Conservation (phyloP, 2,329 filamentous ascomycete genomes). For the Dryadomyces quercivorus region DNA sequence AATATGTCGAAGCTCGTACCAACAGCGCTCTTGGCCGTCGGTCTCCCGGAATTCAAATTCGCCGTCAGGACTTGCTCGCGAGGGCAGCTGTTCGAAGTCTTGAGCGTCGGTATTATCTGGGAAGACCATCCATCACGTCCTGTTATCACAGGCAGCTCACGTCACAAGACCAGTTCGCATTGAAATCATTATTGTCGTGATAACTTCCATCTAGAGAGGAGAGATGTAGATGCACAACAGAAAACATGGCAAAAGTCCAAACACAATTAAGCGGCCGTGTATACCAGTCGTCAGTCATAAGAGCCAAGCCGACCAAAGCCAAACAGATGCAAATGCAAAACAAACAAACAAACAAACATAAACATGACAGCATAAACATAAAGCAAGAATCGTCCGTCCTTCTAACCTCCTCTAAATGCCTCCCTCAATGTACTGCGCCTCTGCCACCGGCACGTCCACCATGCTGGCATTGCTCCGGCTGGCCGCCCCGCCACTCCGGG, state of each 20-base stretch:
- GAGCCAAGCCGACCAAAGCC: not conserved
- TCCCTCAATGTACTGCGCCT: constrained; percentile 21
- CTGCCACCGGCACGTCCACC: constrained; percentile 13
- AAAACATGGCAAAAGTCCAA: not conserved
- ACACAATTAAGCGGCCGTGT: not conserved
- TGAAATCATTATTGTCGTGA: too few relatives aligned
- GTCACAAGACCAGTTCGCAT: too few relatives aligned
- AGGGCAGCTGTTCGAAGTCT: too few relatives aligned
- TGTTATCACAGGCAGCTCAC: too few relatives aligned
- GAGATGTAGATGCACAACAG: not conserved
- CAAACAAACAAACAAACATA: not conserved
- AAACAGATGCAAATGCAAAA: not conserved
- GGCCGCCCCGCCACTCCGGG: constrained; percentile 25
- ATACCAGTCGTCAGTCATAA: not conserved
- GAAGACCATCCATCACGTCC: too few relatives aligned
- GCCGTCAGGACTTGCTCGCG: too few relatives aligned
- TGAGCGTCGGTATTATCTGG: too few relatives aligned
- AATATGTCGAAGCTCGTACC: too few relatives aligned
- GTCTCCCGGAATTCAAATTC: too few relatives aligned
- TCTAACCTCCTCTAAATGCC: constrained; percentile 15
- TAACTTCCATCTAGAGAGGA: not conserved
- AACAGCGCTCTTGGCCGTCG: too few relatives aligned
- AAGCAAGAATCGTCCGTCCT: not conserved
- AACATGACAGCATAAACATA: not conserved
- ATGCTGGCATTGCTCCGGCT: constrained; percentile 25